Evolutionary conservation across 2,329 filamentous ascomycete species (phyloP).

Genomic region (Colletotrichum musicola): DNA sequence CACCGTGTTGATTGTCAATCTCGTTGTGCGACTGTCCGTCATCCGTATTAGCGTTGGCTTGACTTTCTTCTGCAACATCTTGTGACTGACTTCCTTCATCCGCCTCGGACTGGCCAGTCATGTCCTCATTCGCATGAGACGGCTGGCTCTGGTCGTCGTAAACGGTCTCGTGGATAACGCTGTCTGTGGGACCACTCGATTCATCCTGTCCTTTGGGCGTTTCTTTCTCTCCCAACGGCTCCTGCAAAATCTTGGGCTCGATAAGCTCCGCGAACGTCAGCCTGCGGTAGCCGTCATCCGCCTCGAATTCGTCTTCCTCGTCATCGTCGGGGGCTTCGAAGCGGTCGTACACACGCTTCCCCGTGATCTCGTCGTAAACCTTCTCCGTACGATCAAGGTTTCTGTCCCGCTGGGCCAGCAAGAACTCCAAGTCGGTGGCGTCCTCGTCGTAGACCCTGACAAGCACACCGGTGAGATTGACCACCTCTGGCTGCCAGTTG

Average conservation of each 20-base stretch:
- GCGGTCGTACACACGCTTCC: constrained; percentile 79
- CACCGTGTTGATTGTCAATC: neutral
- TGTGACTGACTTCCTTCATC: constrained; percentile 47
- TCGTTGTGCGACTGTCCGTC: constrained; percentile 17
- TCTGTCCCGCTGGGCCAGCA: constrained; percentile 78
- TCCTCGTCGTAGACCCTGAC: constrained; percentile 66
- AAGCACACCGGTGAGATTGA: constrained; percentile 75
- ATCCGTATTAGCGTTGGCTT: constrained; percentile 30
- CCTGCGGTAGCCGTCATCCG: constrained; percentile 71
- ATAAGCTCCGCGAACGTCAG: constrained; percentile 73
- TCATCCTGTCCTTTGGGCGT: constrained; percentile 41
- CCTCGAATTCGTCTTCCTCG: constrained; percentile 68
- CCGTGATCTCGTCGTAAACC: constrained; percentile 74
- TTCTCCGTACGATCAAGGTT: constrained; percentile 67
- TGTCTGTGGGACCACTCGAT: constrained; percentile 39
- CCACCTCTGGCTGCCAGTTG: constrained; percentile 75
- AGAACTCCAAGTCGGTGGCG: constrained; percentile 66
- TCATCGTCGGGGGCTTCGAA: constrained; percentile 80
- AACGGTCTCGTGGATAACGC: constrained; percentile 42
- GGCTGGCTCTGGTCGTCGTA: constrained; percentile 26
- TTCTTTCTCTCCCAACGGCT: constrained; percentile 43
- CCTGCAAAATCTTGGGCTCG: constrained; percentile 74
- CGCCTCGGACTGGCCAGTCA: constrained; percentile 37
- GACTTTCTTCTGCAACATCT: constrained; percentile 41
- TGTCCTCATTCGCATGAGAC: constrained; percentile 17